Base-by-base conservation (phyloP, 1,284 basidiomycete genomes). In the Tausonia pullulans region DNA sequence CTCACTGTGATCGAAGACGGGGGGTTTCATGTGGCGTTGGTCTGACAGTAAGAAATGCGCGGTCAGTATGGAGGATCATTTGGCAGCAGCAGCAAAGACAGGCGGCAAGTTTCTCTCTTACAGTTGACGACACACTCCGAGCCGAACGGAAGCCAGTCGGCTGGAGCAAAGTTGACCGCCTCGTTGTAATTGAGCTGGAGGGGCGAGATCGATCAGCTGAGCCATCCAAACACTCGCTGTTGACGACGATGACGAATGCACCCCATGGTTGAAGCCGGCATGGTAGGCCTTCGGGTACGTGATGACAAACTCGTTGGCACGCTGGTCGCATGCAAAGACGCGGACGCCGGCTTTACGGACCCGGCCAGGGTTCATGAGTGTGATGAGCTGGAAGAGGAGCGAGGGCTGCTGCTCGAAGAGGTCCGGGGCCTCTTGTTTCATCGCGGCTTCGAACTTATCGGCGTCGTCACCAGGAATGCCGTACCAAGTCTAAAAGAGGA, bases 201-300 rank as follows among this genome's bases (percentile, higher is more conserved):
- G 10, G 9, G 5, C 14, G 9, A 5, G 7, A 14, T 9, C 50
- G 50, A 8, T 11, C 14, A 6, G 50, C 6, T 9, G 14, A n/a
- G 50, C 50, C 14, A n/a, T n/a, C 50, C 27, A 16, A 10, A 16
- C 8, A n/a, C 6, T 14, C 13, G 14, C 13, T n/a, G 55, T 6
- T 57, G 14, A 41, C 14, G 13, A 27, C 27, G 27, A 27, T 27
- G 27, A 27, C 6, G 45, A 59, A 80, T 86, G 72, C 78, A 92
- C 89, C 57, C 94, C 94, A 74, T 98, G 95, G 74, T 98, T 98
- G 79, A 98, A 98, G 8, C 95, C 96, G 65, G 92, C 90, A 76
- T 99, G 96, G 78, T 98, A 98, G 0, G 94, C 94, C 78, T 95
- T 95, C 0, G 96, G 96, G 77, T 93, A 96, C 2, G 96, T 98